Evolutionary conservation across 2,329 filamentous ascomycete genomes (phyloP).

Genomic region (Lasiodiplodia hormozganensis): DNA sequence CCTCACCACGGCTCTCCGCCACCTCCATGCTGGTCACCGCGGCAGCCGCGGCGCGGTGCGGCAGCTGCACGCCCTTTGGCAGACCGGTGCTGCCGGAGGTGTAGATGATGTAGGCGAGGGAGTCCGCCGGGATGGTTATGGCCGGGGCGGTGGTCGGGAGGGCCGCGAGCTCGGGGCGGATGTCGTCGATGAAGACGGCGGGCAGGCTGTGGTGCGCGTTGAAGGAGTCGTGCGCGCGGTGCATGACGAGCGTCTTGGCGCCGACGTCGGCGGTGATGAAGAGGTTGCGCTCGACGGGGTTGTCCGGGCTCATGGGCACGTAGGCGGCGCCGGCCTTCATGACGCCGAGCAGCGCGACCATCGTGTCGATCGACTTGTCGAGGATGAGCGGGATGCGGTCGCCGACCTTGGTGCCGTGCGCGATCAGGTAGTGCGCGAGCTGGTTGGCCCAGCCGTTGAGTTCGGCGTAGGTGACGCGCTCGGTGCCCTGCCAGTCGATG

Average conservation of each 20-base stretch:
- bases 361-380: conserved; percentile 44
- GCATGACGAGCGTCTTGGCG: conserved; percentile 32
- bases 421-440: background rate
- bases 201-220: no score
- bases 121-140: background rate
- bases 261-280: conserved; percentile 45
- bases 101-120: conserved; percentile 32
- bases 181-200: no score
- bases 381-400: conserved; percentile 42
- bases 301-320: conserved; percentile 46
- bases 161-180: no score
- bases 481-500: background rate
- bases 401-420: background rate
- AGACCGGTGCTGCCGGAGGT: conserved; percentile 36
- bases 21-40: background rate
- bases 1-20: background rate
- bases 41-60: conserved; percentile 5
- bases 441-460: conserved; percentile 3
- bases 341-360: conserved; percentile 45
- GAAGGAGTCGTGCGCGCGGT: background rate
- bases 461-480: background rate
- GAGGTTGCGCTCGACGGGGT: conserved; percentile 41
- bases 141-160: no score
- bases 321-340: conserved; percentile 47
- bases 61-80: conserved; percentile 33